Conservation (phyloP, 1,284 basidiomycete species). For the Moniliella sp. region DNA sequence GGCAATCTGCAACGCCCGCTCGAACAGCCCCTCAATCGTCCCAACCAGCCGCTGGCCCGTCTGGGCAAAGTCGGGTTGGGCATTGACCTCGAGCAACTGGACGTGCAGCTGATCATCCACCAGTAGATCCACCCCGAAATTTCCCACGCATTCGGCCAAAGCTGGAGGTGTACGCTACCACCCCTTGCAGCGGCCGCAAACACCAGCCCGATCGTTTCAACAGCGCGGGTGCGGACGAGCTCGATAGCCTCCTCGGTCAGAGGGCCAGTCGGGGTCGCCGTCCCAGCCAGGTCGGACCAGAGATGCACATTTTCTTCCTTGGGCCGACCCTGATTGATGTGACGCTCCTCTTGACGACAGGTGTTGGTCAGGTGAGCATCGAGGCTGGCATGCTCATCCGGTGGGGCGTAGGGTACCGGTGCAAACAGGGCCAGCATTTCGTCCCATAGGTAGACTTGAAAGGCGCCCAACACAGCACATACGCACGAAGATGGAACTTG, state of each 20-base stretch:
- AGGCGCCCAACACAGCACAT: slow-evolving; percentile 50
- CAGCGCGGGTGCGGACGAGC: slow-evolving; percentile 7
- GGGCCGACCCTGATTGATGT: slow-evolving; percentile 2
- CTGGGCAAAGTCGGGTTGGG: slow-evolving; percentile 86
- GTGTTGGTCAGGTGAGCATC: slow-evolving; percentile 80
- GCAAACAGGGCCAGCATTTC: slow-evolving; percentile 67
- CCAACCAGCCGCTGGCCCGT: slow-evolving; percentile 65
- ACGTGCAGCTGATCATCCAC: slow-evolving; percentile 40
- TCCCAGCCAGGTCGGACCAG: slow-evolving; percentile 33
- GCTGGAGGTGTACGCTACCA: slow-evolving; percentile 65
- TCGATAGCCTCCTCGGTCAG: slow-evolving; percentile 37
- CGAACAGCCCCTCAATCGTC: slow-evolving; percentile 60
- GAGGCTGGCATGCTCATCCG: slow-evolving; percentile 40
- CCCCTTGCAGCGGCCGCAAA: slow-evolving; percentile 63
- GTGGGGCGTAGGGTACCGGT: slow-evolving; percentile 8
- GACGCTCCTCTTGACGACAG: slow-evolving; percentile 47
- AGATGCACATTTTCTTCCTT: slow-evolving; percentile 15
- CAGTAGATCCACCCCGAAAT: slow-evolving; percentile 72
- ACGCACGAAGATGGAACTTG: slow-evolving; percentile 75
- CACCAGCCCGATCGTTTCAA: neutral
- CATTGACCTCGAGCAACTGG: slow-evolving; percentile 70
- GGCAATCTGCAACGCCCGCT: slow-evolving; percentile 14
- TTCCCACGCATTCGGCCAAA: slow-evolving; percentile 72
- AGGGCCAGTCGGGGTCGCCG: too few species aligned
- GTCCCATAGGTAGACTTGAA: slow-evolving; percentile 44